Evolutionary conservation across 352 stramenopile species (phyloP), one percentile per base, ranked within the genome.

Genomic region (Thalassiosira livingstoniorum): DNA sequence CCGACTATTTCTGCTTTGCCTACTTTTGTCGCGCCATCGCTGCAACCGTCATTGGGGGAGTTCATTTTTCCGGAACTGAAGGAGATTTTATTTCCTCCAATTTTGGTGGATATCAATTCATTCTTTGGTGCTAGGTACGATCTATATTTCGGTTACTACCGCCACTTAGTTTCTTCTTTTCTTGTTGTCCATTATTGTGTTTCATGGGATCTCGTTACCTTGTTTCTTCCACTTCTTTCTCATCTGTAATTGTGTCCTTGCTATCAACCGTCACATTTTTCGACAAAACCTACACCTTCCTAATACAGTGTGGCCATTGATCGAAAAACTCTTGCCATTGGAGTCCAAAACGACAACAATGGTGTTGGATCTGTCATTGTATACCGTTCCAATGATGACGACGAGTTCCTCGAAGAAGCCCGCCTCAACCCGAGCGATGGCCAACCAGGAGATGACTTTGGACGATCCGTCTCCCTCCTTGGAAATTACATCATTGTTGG

Each of bases 401-500:
- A 34, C n/a, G 60, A n/a, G 13, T 64, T 72, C 35, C 32, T 45
- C 7, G 15, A 55, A 29, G 54, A 75, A 55, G 53, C 63, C 2
- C 61, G 62, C 31, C 60, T 83, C 0, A 47, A 29, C 21, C 58
- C 75, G 23, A 47, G 29, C 35, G 68, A 79, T 64, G 67, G 75
- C 10, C 25, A 58, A 11, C 31, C 58, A 11, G 51, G 29, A 13
- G 75, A 79, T 63, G 68, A 79, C 51, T 83, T 83, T 68, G 75
- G 75, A 2, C 65, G 62, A 42, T 42, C 55, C 7, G 75, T 83
- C 4, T 67, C 66, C 15, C 73, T 83, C 2, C 73, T 47, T 18
- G 57, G 65, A n/a, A 37, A 83, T 45, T 69, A 64, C 42, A 79
- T 83, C 29, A 64, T 78, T 63, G 60, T 83, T 27, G 75, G 75